Percentiles rank a stretch among this genome's conserved stretches.
These are phyloP conservation scores for Leccinum longicurvipes DNA, from an alignment of 768 basidiomycete genomes.

Conservation along the genomic window DNA sequence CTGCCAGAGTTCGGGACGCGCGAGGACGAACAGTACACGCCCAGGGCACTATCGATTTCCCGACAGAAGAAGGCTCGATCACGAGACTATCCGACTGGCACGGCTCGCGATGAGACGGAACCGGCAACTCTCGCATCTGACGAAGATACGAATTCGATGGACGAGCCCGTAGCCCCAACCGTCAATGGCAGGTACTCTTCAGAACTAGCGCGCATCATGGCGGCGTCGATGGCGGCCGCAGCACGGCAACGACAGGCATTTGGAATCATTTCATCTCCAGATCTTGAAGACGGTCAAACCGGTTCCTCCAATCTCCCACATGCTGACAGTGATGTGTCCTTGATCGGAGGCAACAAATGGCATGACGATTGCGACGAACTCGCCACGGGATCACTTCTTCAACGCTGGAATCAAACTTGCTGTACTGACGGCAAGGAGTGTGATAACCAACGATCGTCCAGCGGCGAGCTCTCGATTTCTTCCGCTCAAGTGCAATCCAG, in stretches of 20 bases:
- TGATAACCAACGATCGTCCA: constrained; percentile 2
- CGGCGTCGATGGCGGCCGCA: constrained; percentile 34
- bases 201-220: constrained; percentile 51
- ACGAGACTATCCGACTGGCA: background rate
- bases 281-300: constrained; percentile 1
- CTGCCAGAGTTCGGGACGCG: constrained; percentile 2
- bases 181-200: constrained; percentile 41
- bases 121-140: constrained; percentile 17
- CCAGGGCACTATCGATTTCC: constrained; percentile 6
- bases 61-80: constrained; percentile 4
- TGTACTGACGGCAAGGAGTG: background rate
- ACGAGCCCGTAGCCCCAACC: background rate
- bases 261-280: constrained; percentile 46
- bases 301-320: constrained; percentile 25
- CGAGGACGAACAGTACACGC: constrained; percentile 22
- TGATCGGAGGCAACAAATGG: constrained; percentile 39
- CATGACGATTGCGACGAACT: constrained; percentile 35
- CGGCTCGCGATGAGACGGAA: constrained; percentile 4
- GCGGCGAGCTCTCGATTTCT: constrained; percentile 10
- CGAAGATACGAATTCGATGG: constrained; percentile 7
- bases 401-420: constrained; percentile 10
- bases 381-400: constrained; percentile 29
- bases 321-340: constrained; percentile 47
- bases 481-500: constrained; percentile 13
- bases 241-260: constrained; percentile 48